Conservation (phyloP, 2,329 filamentous ascomycete genomes). For the Cordyceps farinosa region DNA sequence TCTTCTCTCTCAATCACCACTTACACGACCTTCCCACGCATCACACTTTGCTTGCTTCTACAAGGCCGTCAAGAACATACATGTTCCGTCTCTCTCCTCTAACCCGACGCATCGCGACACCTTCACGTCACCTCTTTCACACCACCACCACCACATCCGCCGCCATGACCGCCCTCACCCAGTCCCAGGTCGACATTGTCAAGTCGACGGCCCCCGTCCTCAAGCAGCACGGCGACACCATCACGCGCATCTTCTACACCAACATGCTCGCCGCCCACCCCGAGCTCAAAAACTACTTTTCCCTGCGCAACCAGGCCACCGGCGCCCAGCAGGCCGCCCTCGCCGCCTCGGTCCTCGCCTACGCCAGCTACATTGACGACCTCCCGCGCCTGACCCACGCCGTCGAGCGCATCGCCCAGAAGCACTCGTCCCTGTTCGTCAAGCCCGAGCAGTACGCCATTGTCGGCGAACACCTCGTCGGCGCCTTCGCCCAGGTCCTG, state of each 20-base stretch:
- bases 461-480: conserved; percentile 65
- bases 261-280: conserved; percentile 64
- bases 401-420: conserved; percentile 69
- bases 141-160: background rate
- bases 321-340: conserved; percentile 68
- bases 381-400: conserved; percentile 54
- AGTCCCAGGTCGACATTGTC: conserved; percentile 65
- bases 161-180: conserved; percentile 50
- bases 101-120: background rate
- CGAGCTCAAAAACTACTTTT: conserved; percentile 67
- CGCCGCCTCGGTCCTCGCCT: conserved; percentile 65
- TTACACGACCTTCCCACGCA: background rate
- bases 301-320: conserved; percentile 63
- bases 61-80: background rate
- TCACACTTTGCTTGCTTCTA: background rate
- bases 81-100: conserved; percentile 5
- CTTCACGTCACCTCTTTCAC: background rate
- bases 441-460: conserved; percentile 65
- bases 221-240: conserved; percentile 61
- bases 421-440: conserved; percentile 70
- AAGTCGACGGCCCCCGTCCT: conserved; percentile 74
- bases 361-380: conserved; percentile 70
- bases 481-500: conserved; percentile 64
- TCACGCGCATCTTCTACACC: conserved; percentile 70
- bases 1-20: background rate